Evolutionary conservation across 352 stramenopile genomes (phyloP), one percentile per base, ranked within the genome.

Genomic region (Globisporangium spiculum): DNA sequence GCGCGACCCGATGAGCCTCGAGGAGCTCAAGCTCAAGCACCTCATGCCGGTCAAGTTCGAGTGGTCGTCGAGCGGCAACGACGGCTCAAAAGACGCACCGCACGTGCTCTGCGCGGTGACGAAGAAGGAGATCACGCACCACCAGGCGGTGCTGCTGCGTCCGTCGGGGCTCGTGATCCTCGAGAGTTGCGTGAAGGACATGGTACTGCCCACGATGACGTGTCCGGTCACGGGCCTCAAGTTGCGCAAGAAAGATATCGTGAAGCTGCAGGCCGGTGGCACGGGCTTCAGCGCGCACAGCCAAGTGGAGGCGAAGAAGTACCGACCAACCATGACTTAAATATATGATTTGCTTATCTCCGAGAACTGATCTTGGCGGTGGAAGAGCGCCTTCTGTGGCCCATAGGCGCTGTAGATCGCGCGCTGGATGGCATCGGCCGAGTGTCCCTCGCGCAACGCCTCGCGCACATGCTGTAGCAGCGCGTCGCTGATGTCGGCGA

Each of bases 1-100:
- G 1, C 75, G 79, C 48, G 88, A 96, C 60, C 88, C 88, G 18
- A 96, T 96, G 88, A 91, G 84, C 76, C 72, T 86, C 20, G 83
- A 92, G 16, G 74, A 84, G 60, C 84, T 96, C 75, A 94, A 93
- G 72, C 80, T 94, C 68, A 96, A 96, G 67, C 85, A 96, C 65
- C 70, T 96, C 32, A 92, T 96, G 86, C 88, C 88, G 0, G 76
- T 93, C 63, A 92, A 96, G 70, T 89, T 94, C 53, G 84, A 92
- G 44, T 93, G 88, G 83, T 74, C 82, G 46, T 54, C 61, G n/a
- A 58, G 41, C 12, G 61, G 70, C 1, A 64, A 64, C 30, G 71
- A 76, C 34, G 58, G 20, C 34, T 71, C 64, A 7, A 76, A 77
- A 30, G 71, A 81, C 32, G 26, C 60, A 46, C 68, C 67, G 50